phyloP scores from a whole-genome alignment of 208 protist species.

The Wallacemonas rigidus region DNA sequence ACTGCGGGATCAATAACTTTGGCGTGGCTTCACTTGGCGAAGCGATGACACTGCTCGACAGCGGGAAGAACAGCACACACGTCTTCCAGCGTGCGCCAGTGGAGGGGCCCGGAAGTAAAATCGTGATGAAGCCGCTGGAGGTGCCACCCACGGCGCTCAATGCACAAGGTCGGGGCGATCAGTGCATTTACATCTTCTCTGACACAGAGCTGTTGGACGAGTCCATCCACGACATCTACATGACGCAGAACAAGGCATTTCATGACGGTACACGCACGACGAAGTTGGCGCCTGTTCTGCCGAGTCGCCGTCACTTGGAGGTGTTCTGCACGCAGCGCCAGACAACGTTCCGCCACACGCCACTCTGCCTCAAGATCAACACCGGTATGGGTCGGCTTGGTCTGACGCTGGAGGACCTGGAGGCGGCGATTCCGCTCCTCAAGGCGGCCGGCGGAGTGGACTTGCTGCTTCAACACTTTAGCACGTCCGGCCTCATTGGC shows the following conservation, averaged over 20 bases:
- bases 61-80: conserved; percentile 1
- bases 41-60: conserved; percentile 35
- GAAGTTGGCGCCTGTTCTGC: conserved; percentile 38
- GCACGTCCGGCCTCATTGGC: conserved; percentile 39
- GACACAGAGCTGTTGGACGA: conserved; percentile 53
- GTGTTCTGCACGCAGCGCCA: conserved; percentile 36
- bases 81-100: not conserved
- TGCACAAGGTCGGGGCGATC: conserved; percentile 19
- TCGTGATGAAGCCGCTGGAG: not conserved
- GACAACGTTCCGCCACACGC: conserved; percentile 39
- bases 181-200: conserved; percentile 48
- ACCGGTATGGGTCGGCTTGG: conserved; percentile 61
- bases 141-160: conserved; percentile 2
- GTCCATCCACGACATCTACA: conserved; percentile 37
- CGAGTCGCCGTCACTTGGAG: conserved; percentile 33
- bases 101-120: not conserved
- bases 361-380: conserved; percentile 55
- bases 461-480: conserved; percentile 57
- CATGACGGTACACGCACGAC: conserved; percentile 22
- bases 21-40: conserved; percentile 59
- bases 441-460: conserved; percentile 45
- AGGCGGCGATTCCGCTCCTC: conserved; percentile 35
- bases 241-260: conserved; percentile 38
- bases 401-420: conserved; percentile 35
- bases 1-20: conserved; percentile 35